phyloP scores from a whole-genome alignment of 2,329 filamentous ascomycete species.

The Xylaria sp. region DNA sequence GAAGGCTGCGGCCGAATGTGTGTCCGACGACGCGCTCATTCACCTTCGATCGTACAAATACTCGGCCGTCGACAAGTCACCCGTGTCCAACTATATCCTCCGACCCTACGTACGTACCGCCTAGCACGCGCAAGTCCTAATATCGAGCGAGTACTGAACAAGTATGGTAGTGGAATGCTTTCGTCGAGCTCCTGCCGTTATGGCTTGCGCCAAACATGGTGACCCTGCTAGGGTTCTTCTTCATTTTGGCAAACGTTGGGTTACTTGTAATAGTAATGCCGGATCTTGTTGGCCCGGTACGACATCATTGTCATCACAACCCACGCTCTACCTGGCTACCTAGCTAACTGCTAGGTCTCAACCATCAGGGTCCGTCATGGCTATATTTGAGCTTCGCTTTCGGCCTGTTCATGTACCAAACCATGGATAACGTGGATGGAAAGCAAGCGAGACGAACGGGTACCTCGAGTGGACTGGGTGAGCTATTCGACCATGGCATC shows the following conservation, averaged over 20 bases:
- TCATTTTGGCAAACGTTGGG: conserved; percentile 86
- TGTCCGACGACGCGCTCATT: conserved; percentile 89
- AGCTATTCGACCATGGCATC: conserved; percentile 98
- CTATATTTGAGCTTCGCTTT: conserved; percentile 95
- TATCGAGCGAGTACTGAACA: conserved; percentile 39
- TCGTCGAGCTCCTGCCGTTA: conserved; percentile 89
- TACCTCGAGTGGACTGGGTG: conserved; percentile 92
- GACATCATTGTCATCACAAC: conserved; percentile 47
- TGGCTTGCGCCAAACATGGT: conserved; percentile 99
- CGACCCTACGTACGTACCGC: conserved; percentile 83
- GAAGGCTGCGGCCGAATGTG: conserved; percentile 72
- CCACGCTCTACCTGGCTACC: background rate
- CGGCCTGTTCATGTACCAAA: conserved; percentile 98
- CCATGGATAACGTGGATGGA: conserved; percentile 98
- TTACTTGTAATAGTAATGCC: conserved; percentile 82
- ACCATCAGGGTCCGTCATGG: conserved; percentile 80
- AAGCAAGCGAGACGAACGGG: conserved; percentile 96
- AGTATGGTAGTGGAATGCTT: conserved; percentile 86
- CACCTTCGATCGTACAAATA: conserved; percentile 98
- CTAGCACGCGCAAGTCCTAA: conserved; percentile 1
- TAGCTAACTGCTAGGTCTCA: conserved; percentile 23
- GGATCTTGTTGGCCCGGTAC: conserved; percentile 87
- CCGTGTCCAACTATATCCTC: conserved; percentile 91
- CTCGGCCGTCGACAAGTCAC: conserved; percentile 94
- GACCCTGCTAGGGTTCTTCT: conserved; percentile 92